Evolutionary conservation across 768 basidiomycete species (phyloP), one percentile per base, ranked within the genome.

Genomic region (Phylloporus arenicola): DNA sequence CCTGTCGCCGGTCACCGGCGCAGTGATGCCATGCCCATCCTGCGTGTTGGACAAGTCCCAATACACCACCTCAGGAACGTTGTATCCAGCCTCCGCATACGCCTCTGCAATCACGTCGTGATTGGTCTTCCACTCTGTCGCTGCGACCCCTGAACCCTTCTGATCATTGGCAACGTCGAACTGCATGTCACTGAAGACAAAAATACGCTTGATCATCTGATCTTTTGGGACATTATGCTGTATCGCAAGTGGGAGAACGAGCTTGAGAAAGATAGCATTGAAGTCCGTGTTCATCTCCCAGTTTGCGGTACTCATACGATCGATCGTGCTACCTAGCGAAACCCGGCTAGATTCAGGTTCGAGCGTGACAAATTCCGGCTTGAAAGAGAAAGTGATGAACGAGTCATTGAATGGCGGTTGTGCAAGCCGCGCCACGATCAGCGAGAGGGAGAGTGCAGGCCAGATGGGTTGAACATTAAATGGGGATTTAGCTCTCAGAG

Each of bases 111-210:
- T 76, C 19, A 63, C 63, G 30, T 83, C 75, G 57, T 87, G 77
- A 41, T 80, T 84, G 34, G 85, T 88, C 57, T 78, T 73, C 82
- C 83, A 86, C 0, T 56, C 33, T 2, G 37, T 44, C 3, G 10
- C 41, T 8, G 42, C 0, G 3, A 7, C 9, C 31, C 3, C 30
- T 1, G 22, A 17, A 4, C 3, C 1, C 3, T 17, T 4, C 35
- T 6, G 12, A 2, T 1, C 13, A 10, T 31, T 19, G 17, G 57
- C 56, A 1, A 10, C 14, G 59, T 88, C 83, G 55, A 88, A 88
- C 66, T 87, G 86, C 86, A 88, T 88, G 60, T 88, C 85, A 3
- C 80, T 79, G 63, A 90, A 88, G 38, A 88, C 74, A 60, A 89
- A 88, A 0, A 88, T 67, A 5, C 83, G 77, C 69, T 84, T 82